phyloP scores from a whole-genome alignment of 371 early-diverging fungal genomes.

The Smittium culicis region DNA sequence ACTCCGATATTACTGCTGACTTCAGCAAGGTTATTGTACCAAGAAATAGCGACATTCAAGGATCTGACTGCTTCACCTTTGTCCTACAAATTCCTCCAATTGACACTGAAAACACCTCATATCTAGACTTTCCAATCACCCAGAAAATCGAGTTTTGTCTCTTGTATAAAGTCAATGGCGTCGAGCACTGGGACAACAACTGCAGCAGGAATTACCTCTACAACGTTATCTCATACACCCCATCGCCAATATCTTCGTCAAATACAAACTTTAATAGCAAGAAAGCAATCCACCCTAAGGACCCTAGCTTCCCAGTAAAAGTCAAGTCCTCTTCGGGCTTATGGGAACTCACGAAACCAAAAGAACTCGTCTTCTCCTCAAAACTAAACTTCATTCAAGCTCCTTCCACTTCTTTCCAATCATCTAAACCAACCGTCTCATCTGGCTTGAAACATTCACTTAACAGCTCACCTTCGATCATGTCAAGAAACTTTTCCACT shows the following conservation, averaged over 20 bases:
- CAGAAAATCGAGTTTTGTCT: constrained; percentile 33
- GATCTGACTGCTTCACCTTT: constrained; percentile 31
- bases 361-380: background rate
- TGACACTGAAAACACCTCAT: background rate
- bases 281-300: background rate
- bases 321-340: background rate
- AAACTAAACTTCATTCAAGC: background rate
- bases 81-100: constrained; percentile 15
- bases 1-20: constrained; percentile 35
- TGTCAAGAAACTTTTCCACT: background rate
- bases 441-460: background rate
- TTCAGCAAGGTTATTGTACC: constrained; percentile 15
- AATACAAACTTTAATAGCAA: background rate
- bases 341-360: background rate
- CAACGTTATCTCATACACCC: constrained; percentile 8
- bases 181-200: constrained; percentile 73
- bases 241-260: background rate
- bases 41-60: constrained; percentile 15
- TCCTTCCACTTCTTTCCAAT: background rate
- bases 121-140: background rate
- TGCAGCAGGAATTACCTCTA: constrained; percentile 45
- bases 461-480: background rate
- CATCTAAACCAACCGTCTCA: background rate
- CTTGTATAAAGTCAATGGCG: constrained; percentile 41
- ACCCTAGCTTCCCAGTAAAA: background rate